These are phyloP conservation scores for Warburgia ugandensis DNA, from an alignment of 164 flowering plant genomes.

Conservation along the genomic window DNA sequence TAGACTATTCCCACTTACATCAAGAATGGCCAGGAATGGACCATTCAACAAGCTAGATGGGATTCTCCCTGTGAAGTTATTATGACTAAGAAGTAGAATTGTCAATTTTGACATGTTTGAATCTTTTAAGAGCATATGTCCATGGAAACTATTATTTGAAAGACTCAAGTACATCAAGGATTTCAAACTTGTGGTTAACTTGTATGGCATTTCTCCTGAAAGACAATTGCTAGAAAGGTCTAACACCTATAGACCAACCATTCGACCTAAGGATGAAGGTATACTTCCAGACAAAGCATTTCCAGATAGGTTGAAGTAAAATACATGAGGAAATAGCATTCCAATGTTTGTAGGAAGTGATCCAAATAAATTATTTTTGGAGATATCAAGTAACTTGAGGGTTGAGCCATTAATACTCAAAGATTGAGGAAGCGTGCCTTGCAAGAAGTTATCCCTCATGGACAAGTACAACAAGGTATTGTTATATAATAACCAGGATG, in stretches of 20 bases:
- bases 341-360: conserved; percentile 4
- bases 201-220: neutral
- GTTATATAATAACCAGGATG: neutral
- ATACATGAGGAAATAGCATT: conserved; percentile 1
- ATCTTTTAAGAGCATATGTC: neutral
- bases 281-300: conserved; percentile 7
- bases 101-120: neutral
- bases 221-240: conserved; percentile 2
- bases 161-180: neutral
- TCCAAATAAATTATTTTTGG: conserved; percentile 3
- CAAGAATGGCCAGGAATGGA: neutral
- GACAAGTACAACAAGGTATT: neutral
- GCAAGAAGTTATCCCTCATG: neutral
- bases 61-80: conserved; percentile 1
- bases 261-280: neutral
- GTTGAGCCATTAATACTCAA: neutral
- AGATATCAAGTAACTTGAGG: neutral
- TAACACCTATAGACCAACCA: neutral
- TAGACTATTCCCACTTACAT: neutral
- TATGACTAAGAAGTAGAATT: neutral
- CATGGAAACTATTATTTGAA: neutral
- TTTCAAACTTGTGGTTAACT: neutral
- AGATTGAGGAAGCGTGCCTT: conserved; percentile 3
- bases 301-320: conserved; percentile 1
- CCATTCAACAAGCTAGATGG: neutral